These are phyloP conservation scores for Linderina pennispora DNA, from an alignment of 192 early-diverging fungal genomes.

Conservation along the genomic window DNA sequence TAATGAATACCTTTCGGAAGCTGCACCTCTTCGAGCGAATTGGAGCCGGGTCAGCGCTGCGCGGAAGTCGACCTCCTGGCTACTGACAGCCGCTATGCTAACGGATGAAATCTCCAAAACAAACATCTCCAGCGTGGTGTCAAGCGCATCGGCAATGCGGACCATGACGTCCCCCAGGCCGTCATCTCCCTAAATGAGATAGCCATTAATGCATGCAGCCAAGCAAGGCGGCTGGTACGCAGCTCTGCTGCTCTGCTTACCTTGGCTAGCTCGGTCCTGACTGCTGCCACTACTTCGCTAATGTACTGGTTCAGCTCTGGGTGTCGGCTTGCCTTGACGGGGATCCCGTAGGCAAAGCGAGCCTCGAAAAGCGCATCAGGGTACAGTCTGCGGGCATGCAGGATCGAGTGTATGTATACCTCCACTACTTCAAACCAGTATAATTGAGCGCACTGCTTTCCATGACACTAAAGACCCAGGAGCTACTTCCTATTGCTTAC, in stretches of 20 bases:
- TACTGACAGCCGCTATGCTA: too few relatives aligned
- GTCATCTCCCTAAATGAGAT: too few relatives aligned
- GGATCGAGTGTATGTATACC: slow-evolving; percentile 26
- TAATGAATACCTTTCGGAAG: slow-evolving; percentile 8
- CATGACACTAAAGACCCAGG: neutral
- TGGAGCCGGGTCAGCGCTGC: slow-evolving; percentile 26
- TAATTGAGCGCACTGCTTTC: neutral
- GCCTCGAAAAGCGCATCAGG: slow-evolving; percentile 42
- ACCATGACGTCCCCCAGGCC: slow-evolving; percentile 24
- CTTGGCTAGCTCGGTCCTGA: slow-evolving; percentile 30
- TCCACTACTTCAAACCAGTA: slow-evolving; percentile 25
- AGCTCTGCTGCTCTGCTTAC: too few relatives aligned
- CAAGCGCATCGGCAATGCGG: slow-evolving; percentile 21
- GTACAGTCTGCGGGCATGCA: slow-evolving; percentile 26
- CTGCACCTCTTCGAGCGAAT: slow-evolving; percentile 17
- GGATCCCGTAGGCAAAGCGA: slow-evolving; percentile 40
- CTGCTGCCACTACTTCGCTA: slow-evolving; percentile 27
- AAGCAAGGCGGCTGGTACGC: too few relatives aligned
- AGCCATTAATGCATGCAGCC: too few relatives aligned
- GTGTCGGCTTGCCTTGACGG: slow-evolving; percentile 48
- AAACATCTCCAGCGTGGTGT: slow-evolving; percentile 21
- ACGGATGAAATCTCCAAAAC: slow-evolving; percentile 29
- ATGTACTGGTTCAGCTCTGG: slow-evolving; percentile 50
- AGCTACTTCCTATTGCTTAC: too few relatives aligned
- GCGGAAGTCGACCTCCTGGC: slow-evolving; percentile 29